Conservation (phyloP, 129 eudicot species). For the Helichrysum umbraculigerum region DNA sequence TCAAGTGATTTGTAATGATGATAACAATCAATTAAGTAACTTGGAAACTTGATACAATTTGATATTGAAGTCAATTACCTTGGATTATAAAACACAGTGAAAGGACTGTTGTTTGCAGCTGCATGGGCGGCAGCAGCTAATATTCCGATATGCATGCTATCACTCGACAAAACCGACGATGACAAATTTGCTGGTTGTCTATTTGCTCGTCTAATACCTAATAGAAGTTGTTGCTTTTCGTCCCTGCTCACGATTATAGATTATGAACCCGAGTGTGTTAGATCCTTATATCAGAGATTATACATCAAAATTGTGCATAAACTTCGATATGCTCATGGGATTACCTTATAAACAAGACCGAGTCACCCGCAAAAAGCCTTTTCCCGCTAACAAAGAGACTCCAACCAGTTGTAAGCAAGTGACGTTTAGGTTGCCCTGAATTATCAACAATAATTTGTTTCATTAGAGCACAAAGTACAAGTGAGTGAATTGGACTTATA, state of each 20-base stretch:
- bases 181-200: conserved; percentile 78
- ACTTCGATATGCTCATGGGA: not conserved
- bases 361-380: conserved; percentile 92
- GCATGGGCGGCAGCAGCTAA: conserved; percentile 99
- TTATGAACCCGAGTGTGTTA: not conserved
- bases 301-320: conserved; percentile 5
- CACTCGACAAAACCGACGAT: conserved; percentile 91
- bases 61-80: conserved; percentile 44
- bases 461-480: not conserved
- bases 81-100: conserved; percentile 90
- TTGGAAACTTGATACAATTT: not conserved
- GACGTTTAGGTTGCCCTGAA: conserved; percentile 96
- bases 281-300: conserved; percentile 9
- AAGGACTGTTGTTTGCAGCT: conserved; percentile 89
- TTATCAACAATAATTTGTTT: conserved; percentile 22
- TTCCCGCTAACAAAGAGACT: conserved; percentile 92
- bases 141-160: conserved; percentile 97
- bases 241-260: conserved; percentile 50
- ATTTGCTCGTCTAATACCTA: conserved; percentile 96
- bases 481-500: not conserved
- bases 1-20: conserved; percentile 1
- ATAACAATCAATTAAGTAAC: not conserved
- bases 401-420: conserved; percentile 98
- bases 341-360: conserved; percentile 95
- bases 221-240: conserved; percentile 83